A percentile compares a stretch with the other conserved stretches of the same genome.
These are phyloP conservation scores for Talaromyces sp. DNA, from an alignment of 2,329 filamentous ascomycete genomes.

Conservation along the genomic window DNA sequence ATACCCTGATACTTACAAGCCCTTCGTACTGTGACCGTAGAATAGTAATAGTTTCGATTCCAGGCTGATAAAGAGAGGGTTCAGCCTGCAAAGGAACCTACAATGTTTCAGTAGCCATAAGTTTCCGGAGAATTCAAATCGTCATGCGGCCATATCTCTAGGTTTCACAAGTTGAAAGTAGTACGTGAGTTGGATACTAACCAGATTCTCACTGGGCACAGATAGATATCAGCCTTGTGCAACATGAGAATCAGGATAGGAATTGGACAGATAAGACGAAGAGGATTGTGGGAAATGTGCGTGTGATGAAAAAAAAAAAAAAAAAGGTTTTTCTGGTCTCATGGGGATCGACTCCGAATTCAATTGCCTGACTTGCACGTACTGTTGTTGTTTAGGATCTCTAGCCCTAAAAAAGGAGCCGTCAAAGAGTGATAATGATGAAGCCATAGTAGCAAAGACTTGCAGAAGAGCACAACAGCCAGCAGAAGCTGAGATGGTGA, in stretches of 20 bases:
- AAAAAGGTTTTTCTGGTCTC: not conserved
- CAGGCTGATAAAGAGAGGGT: not conserved
- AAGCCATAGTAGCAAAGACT: not conserved
- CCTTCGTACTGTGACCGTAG: conserved; percentile 56
- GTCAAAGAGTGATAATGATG: not conserved
- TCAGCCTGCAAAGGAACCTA: not conserved
- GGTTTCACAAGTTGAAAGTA: not conserved
- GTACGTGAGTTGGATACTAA: not conserved
- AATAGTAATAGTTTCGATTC: conserved; percentile 46
- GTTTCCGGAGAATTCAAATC: not conserved
- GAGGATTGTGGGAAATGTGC: not conserved
- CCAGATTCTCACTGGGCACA: not conserved
- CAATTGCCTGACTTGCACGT: not conserved
- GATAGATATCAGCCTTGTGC: not conserved
- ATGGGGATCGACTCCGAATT: not conserved
- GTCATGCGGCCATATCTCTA: not conserved
- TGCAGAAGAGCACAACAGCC: not conserved
- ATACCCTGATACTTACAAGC: conserved; percentile 41
- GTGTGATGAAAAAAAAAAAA: not conserved
- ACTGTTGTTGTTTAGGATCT: not conserved
- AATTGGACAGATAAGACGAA: not conserved
- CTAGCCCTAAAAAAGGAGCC: not conserved
- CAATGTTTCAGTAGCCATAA: not conserved
- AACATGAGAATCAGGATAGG: not conserved
- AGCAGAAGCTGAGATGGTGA: not conserved